These are phyloP conservation scores for Artemisia annua DNA, from an alignment of 129 eudicot genomes.

Conservation along the genomic window DNA sequence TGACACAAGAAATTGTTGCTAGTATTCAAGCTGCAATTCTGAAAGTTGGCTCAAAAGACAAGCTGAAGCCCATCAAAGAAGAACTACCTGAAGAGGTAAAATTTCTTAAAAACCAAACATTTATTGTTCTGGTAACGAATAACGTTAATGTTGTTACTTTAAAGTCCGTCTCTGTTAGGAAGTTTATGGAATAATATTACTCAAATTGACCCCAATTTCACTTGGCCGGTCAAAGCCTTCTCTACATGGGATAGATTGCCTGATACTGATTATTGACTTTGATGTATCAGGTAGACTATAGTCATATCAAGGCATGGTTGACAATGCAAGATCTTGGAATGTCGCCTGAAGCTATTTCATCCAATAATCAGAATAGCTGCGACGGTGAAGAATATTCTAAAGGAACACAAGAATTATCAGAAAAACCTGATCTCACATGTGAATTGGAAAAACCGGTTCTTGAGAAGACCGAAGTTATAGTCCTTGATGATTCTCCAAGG, in stretches of 20 bases:
- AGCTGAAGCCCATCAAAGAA: conserved; percentile 76
- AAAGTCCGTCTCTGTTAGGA: background rate
- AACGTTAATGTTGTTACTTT: background rate
- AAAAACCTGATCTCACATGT: background rate
- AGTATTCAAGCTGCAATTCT: conserved; percentile 45
- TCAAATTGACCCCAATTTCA: too few species aligned
- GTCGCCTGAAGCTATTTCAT: conserved; percentile 37
- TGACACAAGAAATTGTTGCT: conserved; percentile 47
- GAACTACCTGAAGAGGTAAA: conserved; percentile 88
- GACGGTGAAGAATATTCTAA: conserved; percentile 11
- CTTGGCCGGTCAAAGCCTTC: too few species aligned
- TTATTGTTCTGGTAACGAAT: background rate
- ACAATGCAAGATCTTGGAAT: conserved; percentile 72
- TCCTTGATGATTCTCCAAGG: conserved; percentile 35
- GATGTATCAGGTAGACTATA: conserved; percentile 55
- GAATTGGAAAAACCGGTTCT: background rate
- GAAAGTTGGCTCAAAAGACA: conserved; percentile 83
- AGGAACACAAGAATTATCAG: conserved; percentile 28
- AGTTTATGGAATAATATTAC: too few species aligned
- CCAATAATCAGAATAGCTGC: conserved; percentile 14
- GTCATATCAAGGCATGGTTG: conserved; percentile 63
- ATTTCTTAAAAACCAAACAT: background rate
- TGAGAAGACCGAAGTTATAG: conserved; percentile 16
- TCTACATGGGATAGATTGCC: too few species aligned
- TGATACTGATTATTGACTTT: conserved; percentile 5